A percentile compares a stretch with the other conserved stretches of the same genome.
Evolutionary conservation across 2,329 filamentous ascomycete genomes (phyloP).

Genomic region (Claviceps digitariae): DNA sequence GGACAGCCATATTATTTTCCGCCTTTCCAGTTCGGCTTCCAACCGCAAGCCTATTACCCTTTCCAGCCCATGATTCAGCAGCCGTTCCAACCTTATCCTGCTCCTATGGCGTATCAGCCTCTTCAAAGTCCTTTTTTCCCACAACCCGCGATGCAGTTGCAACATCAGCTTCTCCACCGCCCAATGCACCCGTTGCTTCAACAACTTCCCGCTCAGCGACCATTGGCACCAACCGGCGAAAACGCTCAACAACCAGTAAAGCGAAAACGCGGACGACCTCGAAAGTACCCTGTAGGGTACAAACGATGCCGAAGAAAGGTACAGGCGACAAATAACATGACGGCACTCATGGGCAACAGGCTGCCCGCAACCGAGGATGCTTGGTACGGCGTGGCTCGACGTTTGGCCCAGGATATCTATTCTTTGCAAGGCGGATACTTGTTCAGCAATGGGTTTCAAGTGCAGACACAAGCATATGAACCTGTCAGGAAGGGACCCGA

Average conservation of each 20-base stretch:
- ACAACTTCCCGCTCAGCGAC: neutral
- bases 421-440: slow-evolving; percentile 6
- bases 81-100: slow-evolving; percentile 4
- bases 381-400: slow-evolving; percentile 7
- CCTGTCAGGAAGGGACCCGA: neutral
- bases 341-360: slow-evolving; percentile 3
- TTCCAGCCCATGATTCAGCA: slow-evolving; percentile 4
- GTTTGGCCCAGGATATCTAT: slow-evolving; percentile 5
- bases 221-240: neutral
- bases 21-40: slow-evolving; percentile 2
- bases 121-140: slow-evolving; percentile 1
- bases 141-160: slow-evolving; percentile 1
- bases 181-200: slow-evolving; percentile 3
- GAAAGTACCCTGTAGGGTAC: slow-evolving; percentile 6
- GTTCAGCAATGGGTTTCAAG: slow-evolving; percentile 2
- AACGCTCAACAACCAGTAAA: slow-evolving; percentile 5
- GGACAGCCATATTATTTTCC: slow-evolving; percentile 4
- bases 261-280: slow-evolving; percentile 12
- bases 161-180: neutral
- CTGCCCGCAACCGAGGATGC: slow-evolving; percentile 9
- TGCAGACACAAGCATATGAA: neutral
- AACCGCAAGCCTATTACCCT: slow-evolving; percentile 3
- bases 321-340: slow-evolving; percentile 5
- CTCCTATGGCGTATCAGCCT: slow-evolving; percentile 1
- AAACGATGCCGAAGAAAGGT: slow-evolving; percentile 4